These are phyloP conservation scores for Tilletia horrida DNA, from an alignment of 1,284 basidiomycete species.

Conservation along the genomic window DNA sequence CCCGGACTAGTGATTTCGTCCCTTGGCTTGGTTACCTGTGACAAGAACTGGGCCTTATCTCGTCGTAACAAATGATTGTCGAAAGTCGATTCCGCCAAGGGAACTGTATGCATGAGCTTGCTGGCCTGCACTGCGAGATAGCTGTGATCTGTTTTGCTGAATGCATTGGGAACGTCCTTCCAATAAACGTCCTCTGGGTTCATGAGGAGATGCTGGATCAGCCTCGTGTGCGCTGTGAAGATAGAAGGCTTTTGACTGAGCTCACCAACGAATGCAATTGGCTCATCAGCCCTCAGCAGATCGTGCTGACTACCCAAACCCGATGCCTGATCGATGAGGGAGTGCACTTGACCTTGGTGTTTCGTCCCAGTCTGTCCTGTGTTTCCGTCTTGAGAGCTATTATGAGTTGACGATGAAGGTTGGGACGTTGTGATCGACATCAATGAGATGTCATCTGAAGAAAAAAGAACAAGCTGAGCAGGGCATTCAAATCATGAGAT, in stretches of 20 bases:
- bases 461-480: background rate
- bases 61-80: background rate
- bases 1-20: background rate
- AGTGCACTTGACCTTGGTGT: background rate
- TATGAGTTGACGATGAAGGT: background rate
- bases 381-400: background rate
- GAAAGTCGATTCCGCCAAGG: background rate
- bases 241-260: background rate
- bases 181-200: no score
- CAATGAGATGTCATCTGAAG: conserved; percentile 2
- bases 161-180: background rate
- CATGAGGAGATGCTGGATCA: no score
- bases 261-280: background rate
- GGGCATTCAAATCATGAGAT: background rate
- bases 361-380: background rate
- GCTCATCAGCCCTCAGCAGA: background rate
- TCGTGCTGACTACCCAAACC: background rate
- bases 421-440: background rate
- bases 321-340: background rate
- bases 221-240: background rate
- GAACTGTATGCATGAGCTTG: background rate
- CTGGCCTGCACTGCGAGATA: background rate
- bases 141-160: background rate
- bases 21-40: background rate
- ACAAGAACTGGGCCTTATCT: no score